phyloP scores from a whole-genome alignment of 768 basidiomycete genomes.

The Panaeolus papilionaceus region DNA sequence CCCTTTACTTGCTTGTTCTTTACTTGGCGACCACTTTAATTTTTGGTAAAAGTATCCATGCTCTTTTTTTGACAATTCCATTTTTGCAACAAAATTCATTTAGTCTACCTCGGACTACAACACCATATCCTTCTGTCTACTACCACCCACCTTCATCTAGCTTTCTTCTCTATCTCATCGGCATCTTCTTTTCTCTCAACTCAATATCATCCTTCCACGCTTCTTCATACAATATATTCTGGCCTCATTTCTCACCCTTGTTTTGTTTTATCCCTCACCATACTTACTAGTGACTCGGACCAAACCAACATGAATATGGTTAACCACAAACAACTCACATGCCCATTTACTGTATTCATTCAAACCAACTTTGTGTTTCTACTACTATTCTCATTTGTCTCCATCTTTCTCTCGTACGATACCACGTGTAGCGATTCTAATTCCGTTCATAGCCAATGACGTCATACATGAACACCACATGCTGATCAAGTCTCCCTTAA shows the following conservation, averaged over 20 bases:
- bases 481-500: neutral
- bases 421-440: slow-evolving; percentile 48
- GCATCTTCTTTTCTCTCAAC: slow-evolving; percentile 12
- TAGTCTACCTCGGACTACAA: slow-evolving; percentile 4
- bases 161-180: slow-evolving; percentile 16
- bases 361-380: neutral
- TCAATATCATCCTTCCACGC: slow-evolving; percentile 8
- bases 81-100: slow-evolving; percentile 10
- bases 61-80: neutral
- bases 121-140: slow-evolving; percentile 1
- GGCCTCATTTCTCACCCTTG: neutral
- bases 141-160: slow-evolving; percentile 4
- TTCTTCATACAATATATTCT: slow-evolving; percentile 7
- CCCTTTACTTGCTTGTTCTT: neutral
- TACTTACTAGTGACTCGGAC: slow-evolving; percentile 20
- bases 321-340: slow-evolving; percentile 19
- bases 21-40: neutral
- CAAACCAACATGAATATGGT: slow-evolving; percentile 7
- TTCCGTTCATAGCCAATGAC: slow-evolving; percentile 41
- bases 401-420: slow-evolving; percentile 34
- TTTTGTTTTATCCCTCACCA: neutral
- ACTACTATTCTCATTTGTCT: neutral
- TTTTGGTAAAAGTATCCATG: neutral
- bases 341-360: slow-evolving; percentile 13
- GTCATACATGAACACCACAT: slow-evolving; percentile 27